phyloP scores from a whole-genome alignment of 2,329 filamentous ascomycete species.

The Cordyceps tenuipes region DNA sequence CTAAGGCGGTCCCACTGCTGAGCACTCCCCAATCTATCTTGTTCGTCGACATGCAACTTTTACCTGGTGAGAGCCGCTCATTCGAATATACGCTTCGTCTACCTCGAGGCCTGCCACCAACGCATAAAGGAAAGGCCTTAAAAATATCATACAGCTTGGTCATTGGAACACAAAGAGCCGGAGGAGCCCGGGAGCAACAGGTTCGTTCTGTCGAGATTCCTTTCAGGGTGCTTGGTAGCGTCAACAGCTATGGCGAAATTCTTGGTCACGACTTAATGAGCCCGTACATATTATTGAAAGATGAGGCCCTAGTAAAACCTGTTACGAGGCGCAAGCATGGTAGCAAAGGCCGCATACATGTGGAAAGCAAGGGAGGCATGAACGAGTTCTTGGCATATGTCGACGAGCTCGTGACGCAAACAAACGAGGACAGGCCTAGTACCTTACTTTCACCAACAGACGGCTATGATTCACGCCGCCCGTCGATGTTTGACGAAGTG shows the following conservation, averaged over 20 bases:
- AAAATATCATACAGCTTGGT: slow-evolving; percentile 89
- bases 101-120: slow-evolving; percentile 82
- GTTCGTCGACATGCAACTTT: slow-evolving; percentile 85
- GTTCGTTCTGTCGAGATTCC: slow-evolving; percentile 88
- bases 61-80: slow-evolving; percentile 77
- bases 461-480: slow-evolving; percentile 44
- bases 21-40: slow-evolving; percentile 92
- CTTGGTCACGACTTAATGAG: slow-evolving; percentile 91
- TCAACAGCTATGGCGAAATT: slow-evolving; percentile 80
- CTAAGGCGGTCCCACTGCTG: slow-evolving; percentile 81
- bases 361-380: slow-evolving; percentile 32
- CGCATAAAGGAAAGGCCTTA: slow-evolving; percentile 83
- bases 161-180: slow-evolving; percentile 82
- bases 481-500: slow-evolving; percentile 47
- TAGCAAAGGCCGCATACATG: slow-evolving; percentile 20
- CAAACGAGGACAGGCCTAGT: slow-evolving; percentile 43
- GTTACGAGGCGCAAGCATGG: slow-evolving; percentile 19
- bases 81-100: slow-evolving; percentile 83
- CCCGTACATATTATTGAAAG: slow-evolving; percentile 81
- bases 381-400: slow-evolving; percentile 71
- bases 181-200: slow-evolving; percentile 68
- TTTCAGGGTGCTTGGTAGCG: slow-evolving; percentile 86
- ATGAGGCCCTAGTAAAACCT: slow-evolving; percentile 62
- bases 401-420: slow-evolving; percentile 60
- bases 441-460: slow-evolving; percentile 68